Conservation (phyloP, 495 filamentous ascomycete species). For the Cryomyces minteri region DNA sequence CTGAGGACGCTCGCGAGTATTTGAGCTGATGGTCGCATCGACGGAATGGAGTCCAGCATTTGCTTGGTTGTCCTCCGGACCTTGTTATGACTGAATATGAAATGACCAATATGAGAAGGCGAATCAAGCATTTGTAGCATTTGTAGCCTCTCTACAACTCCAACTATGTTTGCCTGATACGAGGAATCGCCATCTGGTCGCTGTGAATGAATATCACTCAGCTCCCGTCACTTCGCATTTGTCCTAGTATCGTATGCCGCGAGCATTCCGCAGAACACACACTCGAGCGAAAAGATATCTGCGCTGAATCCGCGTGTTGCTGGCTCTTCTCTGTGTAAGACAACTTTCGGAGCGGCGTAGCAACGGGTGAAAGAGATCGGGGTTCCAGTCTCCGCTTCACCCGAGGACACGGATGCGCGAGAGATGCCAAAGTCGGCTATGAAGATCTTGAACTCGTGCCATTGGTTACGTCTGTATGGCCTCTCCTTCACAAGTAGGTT, state of each 20-base stretch:
- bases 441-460: neutral
- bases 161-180: neutral
- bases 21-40: too few relatives aligned
- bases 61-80: too few relatives aligned
- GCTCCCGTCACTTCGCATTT: neutral
- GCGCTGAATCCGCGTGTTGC: neutral
- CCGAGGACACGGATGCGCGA: neutral
- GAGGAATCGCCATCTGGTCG: neutral
- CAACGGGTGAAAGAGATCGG: neutral
- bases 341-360: neutral
- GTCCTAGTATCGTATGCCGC: neutral
- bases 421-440: neutral
- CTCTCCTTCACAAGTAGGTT: neutral
- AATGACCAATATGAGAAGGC: too few relatives aligned
- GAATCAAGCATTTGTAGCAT: too few relatives aligned
- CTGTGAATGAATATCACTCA: neutral
- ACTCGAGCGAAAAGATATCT: neutral
- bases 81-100: too few relatives aligned
- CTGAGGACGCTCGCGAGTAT: too few relatives aligned
- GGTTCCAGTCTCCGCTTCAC: neutral
- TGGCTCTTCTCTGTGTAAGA: too few relatives aligned
- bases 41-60: too few relatives aligned
- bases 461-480: neutral
- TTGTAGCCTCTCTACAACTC: neutral
- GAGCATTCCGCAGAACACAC: neutral